Evolutionary conservation across 371 early-diverging fungal genomes (phyloP), one percentile per base, ranked within the genome.

Genomic region (Mucor lusitanicus): DNA sequence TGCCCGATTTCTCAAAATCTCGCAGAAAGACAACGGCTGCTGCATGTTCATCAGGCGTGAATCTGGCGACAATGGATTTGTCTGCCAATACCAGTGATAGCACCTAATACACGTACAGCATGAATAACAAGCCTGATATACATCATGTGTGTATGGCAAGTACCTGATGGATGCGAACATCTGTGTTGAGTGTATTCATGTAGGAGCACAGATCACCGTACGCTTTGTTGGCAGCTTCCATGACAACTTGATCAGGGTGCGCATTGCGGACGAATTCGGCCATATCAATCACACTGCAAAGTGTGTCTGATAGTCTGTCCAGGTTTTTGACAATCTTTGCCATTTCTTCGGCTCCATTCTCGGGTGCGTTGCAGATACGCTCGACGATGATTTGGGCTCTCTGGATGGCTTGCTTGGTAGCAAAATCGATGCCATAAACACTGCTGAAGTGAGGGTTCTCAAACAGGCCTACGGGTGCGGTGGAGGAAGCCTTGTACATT

Each of bases 1-100:
- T 94, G 7, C 99, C 98, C 0, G 95, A 93, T 69, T 95, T 92
- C 83, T 97, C 96, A 72, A 98, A 98, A 70, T 98, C 99, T 7
- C 87, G 71, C 58, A 95, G 63, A 63, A 98, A 94, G 15, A 95
- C 89, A 30, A 86, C 69, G 0, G 96, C 98, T 0, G 94, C 95
- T 19, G 86, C 85, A 46, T 73, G 82, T 72, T 96, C 97, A 54
- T 94, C 91, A 4, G 80, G 66, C 1, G 86, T 83, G 23, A 94
- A 85, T 12, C 72, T 53, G 2, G 69, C 30, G 30, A 80, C 78
- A 50, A 95, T 86, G 15, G 58, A 65, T 0, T 86, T 82, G 37
- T 90, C 85, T 27, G 83, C 83, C 33, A 94, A 68, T 6, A 88
- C 91, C 42, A 81, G 75, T 7, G 87, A 80, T n/a, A 95, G 77